phyloP scores from a whole-genome alignment of 1,139 yeast species.

The Suhomyces guaymorum region DNA sequence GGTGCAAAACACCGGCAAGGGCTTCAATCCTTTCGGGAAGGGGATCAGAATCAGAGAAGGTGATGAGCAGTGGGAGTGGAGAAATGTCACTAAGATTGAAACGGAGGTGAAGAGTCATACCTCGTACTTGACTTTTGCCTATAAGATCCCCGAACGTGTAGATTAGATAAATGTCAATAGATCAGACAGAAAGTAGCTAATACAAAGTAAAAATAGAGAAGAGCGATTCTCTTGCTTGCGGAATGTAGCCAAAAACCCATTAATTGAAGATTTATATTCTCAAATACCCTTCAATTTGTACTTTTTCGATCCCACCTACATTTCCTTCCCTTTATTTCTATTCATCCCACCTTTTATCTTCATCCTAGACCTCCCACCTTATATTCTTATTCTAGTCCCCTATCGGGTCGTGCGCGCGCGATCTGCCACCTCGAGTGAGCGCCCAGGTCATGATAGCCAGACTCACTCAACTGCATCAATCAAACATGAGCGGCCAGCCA shows the following conservation, averaged over 20 bases:
- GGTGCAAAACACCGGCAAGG: conserved; percentile 46
- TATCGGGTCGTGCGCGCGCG: conserved; percentile 5
- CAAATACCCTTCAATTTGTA: too few relatives aligned
- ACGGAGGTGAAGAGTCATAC: conserved; percentile 90
- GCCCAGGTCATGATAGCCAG: not conserved
- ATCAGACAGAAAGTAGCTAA: too few relatives aligned
- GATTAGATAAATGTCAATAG: too few relatives aligned
- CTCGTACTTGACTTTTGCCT: conserved; percentile 90
- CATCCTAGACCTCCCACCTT: too few relatives aligned
- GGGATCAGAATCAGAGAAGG: conserved; percentile 83
- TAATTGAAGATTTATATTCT: too few relatives aligned
- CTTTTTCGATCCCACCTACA: too few relatives aligned
- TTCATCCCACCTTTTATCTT: too few relatives aligned
- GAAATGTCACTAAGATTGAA: conserved; percentile 78
- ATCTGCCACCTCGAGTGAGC: not conserved
- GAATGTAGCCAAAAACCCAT: too few relatives aligned
- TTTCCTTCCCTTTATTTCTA: too few relatives aligned
- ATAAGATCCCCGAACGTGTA: conserved; percentile 25
- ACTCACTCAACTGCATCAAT: conserved; percentile 10
- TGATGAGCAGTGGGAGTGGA: conserved; percentile 77
- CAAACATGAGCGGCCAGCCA: conserved; percentile 48
- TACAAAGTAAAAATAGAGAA: too few relatives aligned
- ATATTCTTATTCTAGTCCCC: too few relatives aligned
- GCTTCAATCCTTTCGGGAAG: conserved; percentile 90
- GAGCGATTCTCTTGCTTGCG: too few relatives aligned